Evolutionary conservation across 352 stramenopile species (phyloP).

Genomic region (Globisporangium camurandrum): DNA sequence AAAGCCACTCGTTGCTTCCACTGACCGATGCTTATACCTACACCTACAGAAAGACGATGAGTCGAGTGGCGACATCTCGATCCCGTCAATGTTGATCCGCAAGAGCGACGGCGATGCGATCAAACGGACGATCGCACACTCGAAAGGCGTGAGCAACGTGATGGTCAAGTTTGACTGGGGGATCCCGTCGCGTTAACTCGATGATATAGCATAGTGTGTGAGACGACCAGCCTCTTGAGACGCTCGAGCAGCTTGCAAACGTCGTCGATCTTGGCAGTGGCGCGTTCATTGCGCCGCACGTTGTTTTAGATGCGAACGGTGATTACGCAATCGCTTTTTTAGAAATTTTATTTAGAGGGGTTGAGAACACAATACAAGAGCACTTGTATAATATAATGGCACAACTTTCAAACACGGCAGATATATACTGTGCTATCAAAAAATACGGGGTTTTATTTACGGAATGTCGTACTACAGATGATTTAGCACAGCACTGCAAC

Average conservation of each 20-base stretch:
- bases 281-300: conserved; percentile 94
- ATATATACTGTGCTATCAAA: too few species aligned
- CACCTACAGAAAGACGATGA: conserved; percentile 89
- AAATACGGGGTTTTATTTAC: too few species aligned
- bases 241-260: conserved; percentile 76
- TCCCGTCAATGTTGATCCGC: conserved; percentile 94
- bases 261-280: conserved; percentile 84
- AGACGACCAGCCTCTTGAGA: conserved; percentile 79
- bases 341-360: too few species aligned
- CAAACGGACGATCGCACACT: conserved; percentile 82
- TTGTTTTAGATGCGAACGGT: too few species aligned
- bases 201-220: conserved; percentile 94
- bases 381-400: too few species aligned
- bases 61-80: conserved; percentile 94
- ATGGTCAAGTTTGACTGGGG: conserved; percentile 94
- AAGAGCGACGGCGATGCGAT: conserved; percentile 93
- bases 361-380: too few species aligned
- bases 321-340: too few species aligned
- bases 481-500: too few species aligned
- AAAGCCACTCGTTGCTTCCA: conserved; percentile 2
- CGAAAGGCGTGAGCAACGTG: conserved; percentile 86
- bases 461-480: too few species aligned
- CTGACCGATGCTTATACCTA: neutral
- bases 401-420: too few species aligned
- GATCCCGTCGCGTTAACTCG: conserved; percentile 94